Conservation (phyloP, 2,329 filamentous ascomycete species). For the Chrysoporthe deuterocubensis region DNA sequence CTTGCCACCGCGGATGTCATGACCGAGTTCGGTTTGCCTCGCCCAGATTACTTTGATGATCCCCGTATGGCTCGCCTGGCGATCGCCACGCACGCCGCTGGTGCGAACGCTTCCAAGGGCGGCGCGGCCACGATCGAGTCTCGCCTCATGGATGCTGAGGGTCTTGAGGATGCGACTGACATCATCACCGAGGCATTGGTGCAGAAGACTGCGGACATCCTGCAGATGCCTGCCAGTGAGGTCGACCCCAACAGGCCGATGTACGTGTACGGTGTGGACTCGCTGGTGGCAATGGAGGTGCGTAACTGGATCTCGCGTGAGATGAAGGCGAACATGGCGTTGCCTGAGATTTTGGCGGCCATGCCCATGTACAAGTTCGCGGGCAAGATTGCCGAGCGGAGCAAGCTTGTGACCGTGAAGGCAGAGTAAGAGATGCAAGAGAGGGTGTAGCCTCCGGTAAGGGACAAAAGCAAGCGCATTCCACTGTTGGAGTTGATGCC, state of each 20-base stretch:
- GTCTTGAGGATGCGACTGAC: slow-evolving; percentile 16
- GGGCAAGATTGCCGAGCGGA: slow-evolving; percentile 24
- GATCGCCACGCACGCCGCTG: slow-evolving; percentile 15
- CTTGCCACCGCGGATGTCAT: slow-evolving; percentile 24
- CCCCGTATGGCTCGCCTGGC: slow-evolving; percentile 19
- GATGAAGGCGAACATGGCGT: slow-evolving; percentile 23
- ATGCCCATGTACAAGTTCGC: slow-evolving; percentile 25
- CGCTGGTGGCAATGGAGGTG: slow-evolving; percentile 26
- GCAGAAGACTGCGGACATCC: slow-evolving; percentile 22
- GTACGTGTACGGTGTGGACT: slow-evolving; percentile 26
- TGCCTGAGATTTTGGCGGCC: slow-evolving; percentile 25
- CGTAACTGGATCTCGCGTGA: slow-evolving; percentile 27
- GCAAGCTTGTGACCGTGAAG: slow-evolving; percentile 25
- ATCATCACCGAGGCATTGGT: slow-evolving; percentile 24
- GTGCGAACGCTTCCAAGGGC: slow-evolving; percentile 7
- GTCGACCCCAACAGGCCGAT: slow-evolving; percentile 23
- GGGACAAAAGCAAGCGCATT: not conserved
- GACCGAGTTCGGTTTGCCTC: slow-evolving; percentile 18
- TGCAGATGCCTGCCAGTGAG: slow-evolving; percentile 23
- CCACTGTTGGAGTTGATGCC: slow-evolving; percentile 14
- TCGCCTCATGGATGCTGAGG: slow-evolving; percentile 17
- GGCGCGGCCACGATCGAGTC: slow-evolving; percentile 17
- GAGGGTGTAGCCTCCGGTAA: not conserved
- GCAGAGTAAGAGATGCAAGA: slow-evolving; percentile 7
- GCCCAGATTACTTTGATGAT: slow-evolving; percentile 23